Base-by-base conservation (phyloP, 495 filamentous ascomycete genomes). In the Parmelia sp. region DNA sequence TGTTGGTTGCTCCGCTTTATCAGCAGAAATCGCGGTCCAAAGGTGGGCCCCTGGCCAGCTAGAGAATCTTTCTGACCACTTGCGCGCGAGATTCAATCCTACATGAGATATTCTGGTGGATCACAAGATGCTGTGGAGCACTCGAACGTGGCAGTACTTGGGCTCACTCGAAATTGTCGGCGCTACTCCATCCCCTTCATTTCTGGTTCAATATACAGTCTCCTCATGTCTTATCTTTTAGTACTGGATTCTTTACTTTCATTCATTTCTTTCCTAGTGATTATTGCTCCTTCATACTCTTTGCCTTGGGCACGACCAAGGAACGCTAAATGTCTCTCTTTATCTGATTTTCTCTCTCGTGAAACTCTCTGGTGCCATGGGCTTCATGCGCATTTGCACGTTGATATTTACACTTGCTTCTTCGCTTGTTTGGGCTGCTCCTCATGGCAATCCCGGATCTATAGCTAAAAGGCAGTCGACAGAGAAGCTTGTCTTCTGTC, bases 401-500 rank as follows among this genome's bases (percentile, higher is more conserved):
- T 51, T 51, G 47, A 29, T 51, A 51, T 51, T 51, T 29, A 27
- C 47, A 29, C 35, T 55, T 29, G 47, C 27, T 11, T 49, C 53
- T 31, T n/a, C 10, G 8, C 58, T 57, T 1, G 51, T 51, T 17
- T 21, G 15, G 8, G 51, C 53, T 23, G 61, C 61, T 27, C 61
- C 53, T 57, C 40, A 63, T 57, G 61, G 40, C 31, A 63, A 33
- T 17, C 27, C 37, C 35, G 53, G 39, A 29, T 15, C 36, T 23
- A 29, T 58, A 8, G 29, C 36, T 21, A 25, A 25, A 11, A 63
- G 73, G 57, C 68, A 72, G 29, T 65, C 68, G 1, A 71, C 69
- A 53, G 71, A 77, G 17, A 72, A 64, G 37, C 71, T 85, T 36
- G 83, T 85, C 9, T 85, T 86, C 68, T 77, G 75, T 63, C 83